Conservation (phyloP, 1,139 yeast genomes). For the Candida gigantensis region DNA sequence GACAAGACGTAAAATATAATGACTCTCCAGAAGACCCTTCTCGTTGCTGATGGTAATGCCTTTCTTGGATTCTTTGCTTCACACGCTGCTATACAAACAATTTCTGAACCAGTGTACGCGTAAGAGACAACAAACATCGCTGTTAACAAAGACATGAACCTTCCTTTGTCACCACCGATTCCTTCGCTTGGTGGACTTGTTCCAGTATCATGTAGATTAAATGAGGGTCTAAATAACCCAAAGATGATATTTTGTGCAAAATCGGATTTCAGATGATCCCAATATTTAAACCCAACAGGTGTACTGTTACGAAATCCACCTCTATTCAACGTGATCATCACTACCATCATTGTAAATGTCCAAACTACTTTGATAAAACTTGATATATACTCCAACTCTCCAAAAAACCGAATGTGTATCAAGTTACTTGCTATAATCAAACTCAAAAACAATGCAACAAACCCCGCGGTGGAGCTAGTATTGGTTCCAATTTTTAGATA, state of each 20-base stretch:
- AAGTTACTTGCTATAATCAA: slow-evolving; percentile 56
- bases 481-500: slow-evolving; percentile 49
- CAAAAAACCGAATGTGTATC: slow-evolving; percentile 70
- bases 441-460: slow-evolving; percentile 60
- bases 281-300: slow-evolving; percentile 63
- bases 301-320: slow-evolving; percentile 47
- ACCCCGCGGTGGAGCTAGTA: slow-evolving; percentile 57
- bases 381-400: slow-evolving; percentile 69
- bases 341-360: slow-evolving; percentile 55
- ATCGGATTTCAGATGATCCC: slow-evolving; percentile 58
- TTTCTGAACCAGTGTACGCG: slow-evolving; percentile 80
- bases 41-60: slow-evolving; percentile 77
- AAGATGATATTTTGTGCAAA: slow-evolving; percentile 50
- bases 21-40: slow-evolving; percentile 72
- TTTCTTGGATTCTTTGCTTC: slow-evolving; percentile 82
- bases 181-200: slow-evolving; percentile 45
- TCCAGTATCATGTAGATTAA: slow-evolving; percentile 59
- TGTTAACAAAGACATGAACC: slow-evolving; percentile 62
- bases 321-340: slow-evolving; percentile 62
- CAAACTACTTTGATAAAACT: slow-evolving; percentile 61
- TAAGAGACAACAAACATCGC: slow-evolving; percentile 68
- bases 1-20: slow-evolving; percentile 67
- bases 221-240: slow-evolving; percentile 74
- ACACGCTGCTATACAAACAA: slow-evolving; percentile 83
- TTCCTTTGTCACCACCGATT: slow-evolving; percentile 63